Percentiles rank a stretch among this genome's conserved stretches.
These are phyloP conservation scores for Lentinula sp. DNA, from an alignment of 768 basidiomycete species.

Conservation along the genomic window DNA sequence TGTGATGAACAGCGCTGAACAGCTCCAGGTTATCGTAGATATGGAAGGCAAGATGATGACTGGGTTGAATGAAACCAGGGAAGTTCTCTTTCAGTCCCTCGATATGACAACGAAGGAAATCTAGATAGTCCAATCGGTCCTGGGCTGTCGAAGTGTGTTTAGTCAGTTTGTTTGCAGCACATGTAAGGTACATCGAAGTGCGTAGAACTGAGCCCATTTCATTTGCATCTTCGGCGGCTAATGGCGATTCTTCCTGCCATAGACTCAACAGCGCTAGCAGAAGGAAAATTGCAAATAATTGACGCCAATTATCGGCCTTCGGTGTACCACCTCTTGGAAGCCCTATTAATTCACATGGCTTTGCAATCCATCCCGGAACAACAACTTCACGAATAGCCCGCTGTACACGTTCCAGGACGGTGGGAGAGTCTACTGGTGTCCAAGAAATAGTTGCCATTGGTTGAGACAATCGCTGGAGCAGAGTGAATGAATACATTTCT, in stretches of 20 bases:
- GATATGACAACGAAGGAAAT: constrained; percentile 6
- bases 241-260: constrained; percentile 7
- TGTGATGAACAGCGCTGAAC: constrained; percentile 11
- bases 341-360: constrained; percentile 9
- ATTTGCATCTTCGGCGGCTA: background rate
- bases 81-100: constrained; percentile 5
- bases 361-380: constrained; percentile 1
- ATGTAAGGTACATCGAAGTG: background rate
- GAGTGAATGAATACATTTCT: background rate
- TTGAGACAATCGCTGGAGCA: background rate
- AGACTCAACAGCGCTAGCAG: constrained; percentile 17
- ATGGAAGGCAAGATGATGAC: constrained; percentile 9
- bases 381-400: background rate
- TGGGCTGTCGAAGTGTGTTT: background rate
- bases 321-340: constrained; percentile 12
- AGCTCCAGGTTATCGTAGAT: constrained; percentile 11
- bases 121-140: background rate
- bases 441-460: background rate
- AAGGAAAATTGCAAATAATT: constrained; percentile 10
- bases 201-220: background rate
- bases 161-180: background rate
- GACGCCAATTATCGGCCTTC: constrained; percentile 21
- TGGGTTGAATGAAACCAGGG: constrained; percentile 8
- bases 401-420: background rate
- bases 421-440: background rate